These are phyloP conservation scores for Paramecium sonneborni DNA, from an alignment of 73 alveolate species.

Conservation along the genomic window DNA sequence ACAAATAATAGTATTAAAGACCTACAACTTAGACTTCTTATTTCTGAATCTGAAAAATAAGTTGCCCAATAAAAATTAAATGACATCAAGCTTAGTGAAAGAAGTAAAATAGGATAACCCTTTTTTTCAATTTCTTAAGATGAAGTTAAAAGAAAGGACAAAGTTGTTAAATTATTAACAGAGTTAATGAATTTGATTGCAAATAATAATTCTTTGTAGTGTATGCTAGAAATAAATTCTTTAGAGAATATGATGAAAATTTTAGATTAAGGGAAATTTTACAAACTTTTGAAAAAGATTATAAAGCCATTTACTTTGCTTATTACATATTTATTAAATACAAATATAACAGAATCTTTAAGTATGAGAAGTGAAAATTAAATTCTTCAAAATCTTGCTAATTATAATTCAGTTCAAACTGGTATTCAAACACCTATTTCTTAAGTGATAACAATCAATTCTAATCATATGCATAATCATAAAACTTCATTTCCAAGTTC, in stretches of 20 bases:
- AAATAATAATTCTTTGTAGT: neutral
- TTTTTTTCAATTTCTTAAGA: neutral
- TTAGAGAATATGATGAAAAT: constrained; percentile 1
- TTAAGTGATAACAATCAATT: neutral
- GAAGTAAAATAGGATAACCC: neutral
- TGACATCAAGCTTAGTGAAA: neutral
- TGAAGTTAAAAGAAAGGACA: constrained; percentile 10
- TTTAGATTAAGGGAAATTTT: neutral
- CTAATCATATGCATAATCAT: constrained; percentile 4
- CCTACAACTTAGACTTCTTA: neutral
- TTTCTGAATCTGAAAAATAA: constrained; percentile 19
- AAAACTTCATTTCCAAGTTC: constrained; percentile 8
- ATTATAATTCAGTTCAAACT: neutral
- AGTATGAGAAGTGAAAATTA: neutral
- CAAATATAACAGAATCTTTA: neutral
- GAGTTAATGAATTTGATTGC: constrained; percentile 6
- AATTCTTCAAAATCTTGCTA: neutral
- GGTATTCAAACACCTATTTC: neutral
- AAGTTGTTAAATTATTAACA: neutral
- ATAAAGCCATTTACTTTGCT: constrained; percentile 19
- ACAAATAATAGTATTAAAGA: neutral
- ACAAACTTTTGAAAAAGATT: neutral
- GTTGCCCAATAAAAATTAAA: neutral
- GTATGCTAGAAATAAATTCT: neutral
- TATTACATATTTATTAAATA: constrained; percentile 6